phyloP scores from a whole-genome alignment of 139 green algal genomes.

The Chlorella sorokiniana region DNA sequence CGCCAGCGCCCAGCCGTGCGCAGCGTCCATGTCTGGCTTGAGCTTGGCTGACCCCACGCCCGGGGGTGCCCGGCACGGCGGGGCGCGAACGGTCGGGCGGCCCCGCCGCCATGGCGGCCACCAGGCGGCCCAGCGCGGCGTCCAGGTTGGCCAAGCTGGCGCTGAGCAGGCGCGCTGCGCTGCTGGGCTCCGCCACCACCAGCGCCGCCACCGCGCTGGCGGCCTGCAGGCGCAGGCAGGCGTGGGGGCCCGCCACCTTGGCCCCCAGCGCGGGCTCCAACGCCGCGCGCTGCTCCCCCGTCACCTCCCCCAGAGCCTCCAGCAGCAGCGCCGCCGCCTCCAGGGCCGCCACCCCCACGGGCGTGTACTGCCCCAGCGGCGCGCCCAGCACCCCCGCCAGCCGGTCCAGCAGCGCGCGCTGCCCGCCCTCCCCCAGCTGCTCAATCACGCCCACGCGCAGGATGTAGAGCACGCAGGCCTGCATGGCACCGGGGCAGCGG shows the following conservation, averaged over 20 bases:
- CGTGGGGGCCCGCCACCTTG: constrained; percentile 43
- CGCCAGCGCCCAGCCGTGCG: constrained; percentile 70
- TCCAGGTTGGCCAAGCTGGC: constrained; percentile 45
- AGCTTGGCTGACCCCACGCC: constrained; percentile 35
- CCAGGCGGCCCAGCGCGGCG: constrained; percentile 31
- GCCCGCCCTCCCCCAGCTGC: constrained; percentile 69
- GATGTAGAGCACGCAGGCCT: constrained; percentile 83
- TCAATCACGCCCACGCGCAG: constrained; percentile 76
- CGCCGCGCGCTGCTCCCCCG: constrained; percentile 31
- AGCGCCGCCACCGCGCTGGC: constrained; percentile 69
- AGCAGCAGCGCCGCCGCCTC: constrained; percentile 73
- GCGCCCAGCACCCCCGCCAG: constrained; percentile 54
- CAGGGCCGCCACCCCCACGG: constrained; percentile 64
- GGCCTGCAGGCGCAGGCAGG: constrained; percentile 58
- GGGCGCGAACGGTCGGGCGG: constrained; percentile 41
- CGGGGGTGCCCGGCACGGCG: constrained; percentile 18
- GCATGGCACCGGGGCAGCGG: not conserved
- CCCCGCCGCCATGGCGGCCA: constrained; percentile 25
- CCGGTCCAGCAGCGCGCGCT: constrained; percentile 62
- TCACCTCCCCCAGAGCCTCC: constrained; percentile 79
- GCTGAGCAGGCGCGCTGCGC: constrained; percentile 53
- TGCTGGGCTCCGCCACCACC: constrained; percentile 59
- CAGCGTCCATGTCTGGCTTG: constrained; percentile 60
- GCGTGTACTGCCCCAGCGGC: constrained; percentile 29
- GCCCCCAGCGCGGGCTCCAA: constrained; percentile 55